phyloP scores from a whole-genome alignment of 1,139 yeast genomes.

The Lodderomyces parapsilosis region DNA sequence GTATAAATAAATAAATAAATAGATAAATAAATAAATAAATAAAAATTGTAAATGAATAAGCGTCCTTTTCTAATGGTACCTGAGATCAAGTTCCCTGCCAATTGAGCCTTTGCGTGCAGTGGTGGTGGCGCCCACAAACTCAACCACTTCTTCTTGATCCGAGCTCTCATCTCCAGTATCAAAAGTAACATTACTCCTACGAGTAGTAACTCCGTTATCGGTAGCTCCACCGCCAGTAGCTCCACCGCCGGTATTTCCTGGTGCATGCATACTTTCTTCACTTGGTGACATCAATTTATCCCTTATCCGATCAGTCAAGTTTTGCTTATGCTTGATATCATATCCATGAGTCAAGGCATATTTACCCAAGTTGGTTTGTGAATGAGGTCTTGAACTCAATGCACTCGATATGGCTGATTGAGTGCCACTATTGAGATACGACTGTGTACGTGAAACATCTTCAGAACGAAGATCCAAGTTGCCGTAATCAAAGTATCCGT shows the following conservation, averaged over 20 bases:
- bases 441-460: constrained; percentile 29
- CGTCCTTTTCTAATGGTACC: constrained; percentile 3
- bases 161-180: background rate
- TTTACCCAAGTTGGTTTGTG: constrained; percentile 27
- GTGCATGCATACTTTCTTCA: constrained; percentile 14
- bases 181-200: background rate
- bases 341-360: constrained; percentile 9
- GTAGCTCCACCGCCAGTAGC: background rate
- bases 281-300: constrained; percentile 30
- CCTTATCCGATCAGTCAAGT: constrained; percentile 36
- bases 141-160: constrained; percentile 2
- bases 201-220: background rate
- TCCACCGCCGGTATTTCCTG: background rate
- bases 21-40: constrained; percentile 3
- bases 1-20: constrained; percentile 5
- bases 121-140: background rate
- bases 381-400: constrained; percentile 31
- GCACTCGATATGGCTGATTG: constrained; percentile 20
- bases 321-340: constrained; percentile 29
- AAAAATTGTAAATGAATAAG: no score
- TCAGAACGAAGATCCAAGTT: constrained; percentile 42
- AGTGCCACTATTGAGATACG: constrained; percentile 28
- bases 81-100: constrained; percentile 25
- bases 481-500: constrained; percentile 74
- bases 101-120: constrained; percentile 13